A percentile compares a stretch with the other conserved stretches of the same genome.
These are phyloP conservation scores for Eutypella sp. DNA, from an alignment of 2,329 filamentous ascomycete species.

Conservation along the genomic window DNA sequence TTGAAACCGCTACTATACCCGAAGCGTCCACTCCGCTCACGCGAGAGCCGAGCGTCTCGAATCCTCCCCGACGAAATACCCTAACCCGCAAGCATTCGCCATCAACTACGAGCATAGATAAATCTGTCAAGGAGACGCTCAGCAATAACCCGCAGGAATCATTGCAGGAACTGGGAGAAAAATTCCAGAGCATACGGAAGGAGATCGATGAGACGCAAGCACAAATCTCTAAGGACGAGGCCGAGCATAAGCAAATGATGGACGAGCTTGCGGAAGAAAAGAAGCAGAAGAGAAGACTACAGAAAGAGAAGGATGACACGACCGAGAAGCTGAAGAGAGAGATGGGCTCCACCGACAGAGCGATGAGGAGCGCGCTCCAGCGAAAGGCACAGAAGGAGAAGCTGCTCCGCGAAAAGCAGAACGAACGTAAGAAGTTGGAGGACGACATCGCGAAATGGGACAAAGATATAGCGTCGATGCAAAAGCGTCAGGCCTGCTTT, in stretches of 20 bases:
- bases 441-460: conserved; percentile 68
- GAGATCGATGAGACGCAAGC: conserved; percentile 77
- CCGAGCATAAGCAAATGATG: conserved; percentile 61
- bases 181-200: conserved; percentile 71
- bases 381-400: conserved; percentile 75
- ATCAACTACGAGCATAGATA: conserved; percentile 55
- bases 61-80: conserved; percentile 55
- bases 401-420: conserved; percentile 61
- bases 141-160: conserved; percentile 58
- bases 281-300: conserved; percentile 68
- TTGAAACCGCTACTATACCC: conserved; percentile 58
- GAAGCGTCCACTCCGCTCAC: conserved; percentile 56
- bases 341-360: conserved; percentile 71
- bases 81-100: conserved; percentile 73
- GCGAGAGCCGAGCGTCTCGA: conserved; percentile 55
- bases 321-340: conserved; percentile 80
- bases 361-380: conserved; percentile 76
- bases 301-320: conserved; percentile 87
- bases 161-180: conserved; percentile 73
- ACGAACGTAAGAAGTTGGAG: conserved; percentile 63
- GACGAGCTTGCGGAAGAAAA: conserved; percentile 71
- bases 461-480: conserved; percentile 56
- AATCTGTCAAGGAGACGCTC: conserved; percentile 38
- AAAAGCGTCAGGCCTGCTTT: conserved; percentile 48
- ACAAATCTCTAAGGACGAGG: conserved; percentile 66